phyloP scores from a whole-genome alignment of 2,329 filamentous ascomycete genomes.

The Xylaria sp. region DNA sequence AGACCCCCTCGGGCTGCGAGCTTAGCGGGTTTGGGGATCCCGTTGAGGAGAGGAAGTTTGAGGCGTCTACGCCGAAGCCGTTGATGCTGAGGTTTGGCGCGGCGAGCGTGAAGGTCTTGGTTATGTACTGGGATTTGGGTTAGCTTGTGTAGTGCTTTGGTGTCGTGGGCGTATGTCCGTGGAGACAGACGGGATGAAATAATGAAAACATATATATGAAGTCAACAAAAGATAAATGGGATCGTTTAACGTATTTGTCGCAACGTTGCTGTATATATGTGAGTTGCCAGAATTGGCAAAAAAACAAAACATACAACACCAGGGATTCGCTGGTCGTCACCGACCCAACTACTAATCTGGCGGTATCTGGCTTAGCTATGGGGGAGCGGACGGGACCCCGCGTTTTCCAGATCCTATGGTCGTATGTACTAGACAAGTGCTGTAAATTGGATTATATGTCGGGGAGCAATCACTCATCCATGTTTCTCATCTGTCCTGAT shows the following conservation, averaged over 20 bases:
- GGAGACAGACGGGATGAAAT: not conserved
- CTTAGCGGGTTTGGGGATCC: not conserved
- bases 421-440: slow-evolving; percentile 31
- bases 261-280: not conserved
- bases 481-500: not conserved
- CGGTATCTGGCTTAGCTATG: slow-evolving; percentile 42
- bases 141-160: not conserved
- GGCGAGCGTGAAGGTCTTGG: slow-evolving; percentile 63
- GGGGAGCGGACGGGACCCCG: slow-evolving; percentile 43
- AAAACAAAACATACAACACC: slow-evolving; percentile 43
- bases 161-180: not conserved
- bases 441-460: slow-evolving; percentile 28
- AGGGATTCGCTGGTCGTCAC: slow-evolving; percentile 44
- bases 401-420: slow-evolving; percentile 41
- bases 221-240: not conserved
- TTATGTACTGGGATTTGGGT: slow-evolving; percentile 59
- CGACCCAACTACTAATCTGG: slow-evolving; percentile 43
- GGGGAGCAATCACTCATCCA: not conserved
- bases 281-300: not conserved
- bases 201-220: not conserved
- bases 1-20: slow-evolving; percentile 48
- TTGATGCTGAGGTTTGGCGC: slow-evolving; percentile 67
- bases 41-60: slow-evolving; percentile 45
- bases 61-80: slow-evolving; percentile 57
- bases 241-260: not conserved